Base-by-base conservation (phyloP, 2,329 filamentous ascomycete genomes). In the Fusarium musae region DNA sequence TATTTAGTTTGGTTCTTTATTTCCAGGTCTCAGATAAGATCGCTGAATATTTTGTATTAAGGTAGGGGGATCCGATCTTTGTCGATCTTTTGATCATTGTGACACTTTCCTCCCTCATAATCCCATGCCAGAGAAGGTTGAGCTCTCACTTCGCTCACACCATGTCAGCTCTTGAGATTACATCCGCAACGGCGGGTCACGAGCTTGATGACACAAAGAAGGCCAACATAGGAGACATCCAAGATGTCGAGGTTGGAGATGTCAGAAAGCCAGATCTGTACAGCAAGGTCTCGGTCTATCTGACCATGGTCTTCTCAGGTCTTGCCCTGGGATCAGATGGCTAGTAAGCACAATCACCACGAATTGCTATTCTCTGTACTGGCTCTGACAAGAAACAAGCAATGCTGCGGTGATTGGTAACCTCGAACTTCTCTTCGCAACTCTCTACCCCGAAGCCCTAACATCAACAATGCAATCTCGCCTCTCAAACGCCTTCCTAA, bases 241-340 rank as follows among this genome's bases (percentile, higher is more conserved):
- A 63, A 12, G 60, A 63, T 63, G 34, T 63, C 9, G 60, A 63
- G 6, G 8, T 59, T 9, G 60, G 60, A 13, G 53, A 59, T 19
- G 21, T 39, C 12, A 32, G 34, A 5, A 63, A 63, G 34, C 60
- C 53, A 39, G 54, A 44, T 2, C 42, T 63, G 0, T 63, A 63
- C 15, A 59, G 40, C 6, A 63, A 63, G n/a, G 39, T 63, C 26
- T 63, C 60, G 19, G 60, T 63, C 0, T 63, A 63, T 17, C 19
- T 63, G 7, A 63, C 54, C 21, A 59, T 63, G 60, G 26, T 63
- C 6, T 63, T 63, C 42, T 59, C 60, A 0, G 60, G 60, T 4
- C 60, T 62, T 9, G 57, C 62, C 12, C 9, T 65, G 4, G 62
- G 62, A 4, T 65, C 62, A 12, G 62, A 65, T 54, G 62, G 62